Conservation (phyloP, 768 basidiomycete genomes). For the Botryobasidium botryosum region DNA sequence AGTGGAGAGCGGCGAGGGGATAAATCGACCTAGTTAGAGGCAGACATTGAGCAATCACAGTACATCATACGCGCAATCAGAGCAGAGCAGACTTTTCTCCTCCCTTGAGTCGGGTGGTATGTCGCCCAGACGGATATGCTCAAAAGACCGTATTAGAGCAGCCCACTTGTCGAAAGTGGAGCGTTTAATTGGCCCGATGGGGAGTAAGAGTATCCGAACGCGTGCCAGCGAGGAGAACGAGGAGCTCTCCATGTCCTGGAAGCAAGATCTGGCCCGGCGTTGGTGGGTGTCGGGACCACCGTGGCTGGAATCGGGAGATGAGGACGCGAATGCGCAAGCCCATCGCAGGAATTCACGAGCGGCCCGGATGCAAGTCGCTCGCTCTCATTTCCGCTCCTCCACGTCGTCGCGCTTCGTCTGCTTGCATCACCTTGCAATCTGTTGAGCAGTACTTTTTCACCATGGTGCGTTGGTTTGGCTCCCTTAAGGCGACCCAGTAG, state of each 20-base stretch:
- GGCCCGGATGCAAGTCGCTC: not conserved
- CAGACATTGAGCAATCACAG: conserved; percentile 10
- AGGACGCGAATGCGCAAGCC: too few species aligned
- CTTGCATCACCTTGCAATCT: not conserved
- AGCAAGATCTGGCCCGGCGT: too few species aligned
- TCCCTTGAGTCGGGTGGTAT: conserved; percentile 67
- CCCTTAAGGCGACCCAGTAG: too few species aligned
- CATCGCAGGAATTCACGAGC: not conserved
- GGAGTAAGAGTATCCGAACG: conserved; percentile 69
- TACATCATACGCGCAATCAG: conserved; percentile 5
- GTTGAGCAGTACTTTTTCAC: not conserved
- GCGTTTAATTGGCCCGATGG: conserved; percentile 59
- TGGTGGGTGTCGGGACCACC: too few species aligned
- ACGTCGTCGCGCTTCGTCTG: conserved; percentile 1
- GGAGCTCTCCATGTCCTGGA: conserved; percentile 6
- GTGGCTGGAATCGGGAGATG: too few species aligned
- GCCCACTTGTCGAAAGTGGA: conserved; percentile 60
- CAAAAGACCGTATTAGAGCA: conserved; percentile 53
- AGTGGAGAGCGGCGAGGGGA: conserved; percentile 56
- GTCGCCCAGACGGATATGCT: conserved; percentile 59
- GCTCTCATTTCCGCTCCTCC: conserved; percentile 2
- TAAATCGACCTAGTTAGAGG: conserved; percentile 47
- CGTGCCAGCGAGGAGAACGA: conserved; percentile 69
- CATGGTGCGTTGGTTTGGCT: conserved; percentile 2
- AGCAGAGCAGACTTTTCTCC: conserved; percentile 40